phyloP scores from a whole-genome alignment of 2,329 filamentous ascomycete genomes.

The Epichloe brachyelytri region DNA sequence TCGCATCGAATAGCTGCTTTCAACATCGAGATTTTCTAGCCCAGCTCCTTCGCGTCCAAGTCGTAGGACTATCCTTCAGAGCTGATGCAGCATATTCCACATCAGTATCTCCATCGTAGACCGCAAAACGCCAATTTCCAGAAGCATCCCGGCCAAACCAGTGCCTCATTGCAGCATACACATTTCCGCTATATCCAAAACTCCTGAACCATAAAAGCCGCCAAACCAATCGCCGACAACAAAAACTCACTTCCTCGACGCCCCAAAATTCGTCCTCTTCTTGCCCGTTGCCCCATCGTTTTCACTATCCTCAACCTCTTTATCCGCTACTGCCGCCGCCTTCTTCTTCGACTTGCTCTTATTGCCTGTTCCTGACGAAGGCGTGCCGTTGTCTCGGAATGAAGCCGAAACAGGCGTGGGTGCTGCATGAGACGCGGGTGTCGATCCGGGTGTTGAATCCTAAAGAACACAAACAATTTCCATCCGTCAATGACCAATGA shows the following conservation, averaged over 20 bases:
- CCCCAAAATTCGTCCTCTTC: slow-evolving; percentile 45
- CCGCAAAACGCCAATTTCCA: neutral
- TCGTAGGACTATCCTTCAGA: too few relatives aligned
- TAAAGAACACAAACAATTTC: slow-evolving; percentile 8
- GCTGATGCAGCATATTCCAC: neutral
- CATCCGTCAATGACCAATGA: neutral
- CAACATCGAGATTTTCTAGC: too few relatives aligned
- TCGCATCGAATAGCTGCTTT: too few relatives aligned
- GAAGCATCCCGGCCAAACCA: too few relatives aligned
- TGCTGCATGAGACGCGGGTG: slow-evolving; percentile 32
- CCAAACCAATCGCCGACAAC: neutral
- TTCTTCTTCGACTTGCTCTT: slow-evolving; percentile 43
- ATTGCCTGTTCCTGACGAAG: slow-evolving; percentile 36
- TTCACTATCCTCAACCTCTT: slow-evolving; percentile 42
- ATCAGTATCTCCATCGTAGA: neutral
- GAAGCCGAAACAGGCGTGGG: slow-evolving; percentile 43
- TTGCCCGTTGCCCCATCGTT: slow-evolving; percentile 40
- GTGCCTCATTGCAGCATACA: neutral
- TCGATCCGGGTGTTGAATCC: slow-evolving; percentile 33
- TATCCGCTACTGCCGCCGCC: slow-evolving; percentile 9
- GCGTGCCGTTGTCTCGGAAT: slow-evolving; percentile 39
- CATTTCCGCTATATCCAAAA: neutral
- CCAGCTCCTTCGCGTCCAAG: too few relatives aligned
- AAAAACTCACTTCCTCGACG: slow-evolving; percentile 32
- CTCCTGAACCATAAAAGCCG: neutral